phyloP scores from a whole-genome alignment of 345 rosid genomes.

The Euphorbia peplus region DNA sequence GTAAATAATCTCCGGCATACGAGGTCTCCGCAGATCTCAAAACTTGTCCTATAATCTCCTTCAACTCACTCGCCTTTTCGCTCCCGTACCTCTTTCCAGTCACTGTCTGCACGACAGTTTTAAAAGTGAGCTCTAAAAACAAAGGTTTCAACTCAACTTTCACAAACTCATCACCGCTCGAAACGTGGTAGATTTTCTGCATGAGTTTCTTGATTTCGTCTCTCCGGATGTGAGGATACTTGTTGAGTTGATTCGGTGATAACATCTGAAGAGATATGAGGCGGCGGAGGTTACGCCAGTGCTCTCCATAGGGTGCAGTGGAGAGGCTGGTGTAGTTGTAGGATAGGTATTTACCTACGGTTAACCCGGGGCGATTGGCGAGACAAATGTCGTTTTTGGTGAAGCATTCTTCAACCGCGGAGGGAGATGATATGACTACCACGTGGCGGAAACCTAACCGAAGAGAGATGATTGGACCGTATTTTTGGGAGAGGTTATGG shows the following conservation, averaged over 20 bases:
- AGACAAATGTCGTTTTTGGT: neutral
- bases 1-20: neutral
- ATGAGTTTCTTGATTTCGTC: conserved; percentile 2
- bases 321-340: neutral
- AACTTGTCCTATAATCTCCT: neutral
- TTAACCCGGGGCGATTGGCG: neutral
- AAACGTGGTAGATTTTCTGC: neutral
- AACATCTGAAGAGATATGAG: neutral
- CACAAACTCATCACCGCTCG: neutral
- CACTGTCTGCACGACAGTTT: conserved; percentile 5
- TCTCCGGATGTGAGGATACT: neutral
- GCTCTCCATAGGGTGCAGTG: conserved; percentile 6
- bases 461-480: neutral
- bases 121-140: neutral
- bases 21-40: neutral
- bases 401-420: conserved; percentile 2
- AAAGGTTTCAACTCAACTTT: neutral
- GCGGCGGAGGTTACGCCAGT: conserved; percentile 17
- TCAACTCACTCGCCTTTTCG: neutral
- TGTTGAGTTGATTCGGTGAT: neutral
- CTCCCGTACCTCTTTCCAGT: conserved; percentile 4
- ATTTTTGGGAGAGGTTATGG: neutral
- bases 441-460: neutral
- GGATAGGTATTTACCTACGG: neutral
- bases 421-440: neutral